These are phyloP conservation scores for Backusella westeae DNA, from an alignment of 192 early-diverging fungal species.

Conservation along the genomic window DNA sequence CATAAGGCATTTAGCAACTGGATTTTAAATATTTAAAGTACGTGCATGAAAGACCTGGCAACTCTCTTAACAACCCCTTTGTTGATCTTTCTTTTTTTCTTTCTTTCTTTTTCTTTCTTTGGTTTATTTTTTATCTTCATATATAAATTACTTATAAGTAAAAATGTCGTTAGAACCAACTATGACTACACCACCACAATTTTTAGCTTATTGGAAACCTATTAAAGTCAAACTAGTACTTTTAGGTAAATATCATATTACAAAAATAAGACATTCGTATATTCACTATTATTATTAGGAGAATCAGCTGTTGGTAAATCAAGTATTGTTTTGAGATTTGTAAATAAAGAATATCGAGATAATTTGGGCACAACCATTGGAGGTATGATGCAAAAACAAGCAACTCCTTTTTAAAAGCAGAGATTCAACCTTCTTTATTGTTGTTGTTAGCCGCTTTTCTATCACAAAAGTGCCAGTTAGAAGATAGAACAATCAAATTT, in stretches of 20 bases:
- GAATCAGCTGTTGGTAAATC: conserved; percentile 98
- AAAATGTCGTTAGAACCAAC: neutral
- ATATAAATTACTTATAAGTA: neutral
- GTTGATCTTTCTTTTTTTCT: neutral
- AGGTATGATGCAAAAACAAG: conserved; percentile 38
- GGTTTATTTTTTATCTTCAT: neutral
- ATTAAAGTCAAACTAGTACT: conserved; percentile 95
- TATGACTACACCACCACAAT: neutral
- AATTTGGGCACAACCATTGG: conserved; percentile 99
- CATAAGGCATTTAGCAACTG: neutral
- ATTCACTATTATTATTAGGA: conserved; percentile 37
- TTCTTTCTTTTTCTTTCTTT: neutral
- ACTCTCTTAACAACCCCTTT: neutral
- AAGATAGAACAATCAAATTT: conserved; percentile 82
- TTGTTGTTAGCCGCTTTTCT: conserved; percentile 68
- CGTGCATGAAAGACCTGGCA: neutral
- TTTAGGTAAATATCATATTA: conserved; percentile 50
- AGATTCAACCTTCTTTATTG: neutral
- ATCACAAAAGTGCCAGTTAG: conserved; percentile 95
- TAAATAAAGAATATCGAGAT: conserved; percentile 94
- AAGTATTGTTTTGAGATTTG: conserved; percentile 92
- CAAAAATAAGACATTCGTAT: neutral
- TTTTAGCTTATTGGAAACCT: conserved; percentile 53
- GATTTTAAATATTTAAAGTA: conserved; percentile 1
- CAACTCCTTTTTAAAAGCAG: neutral